A percentile compares a stretch with the other conserved stretches of the same genome.
These are phyloP conservation scores for Sodiomyces alkalinus DNA, from an alignment of 2,329 filamentous ascomycete genomes.

Conservation along the genomic window DNA sequence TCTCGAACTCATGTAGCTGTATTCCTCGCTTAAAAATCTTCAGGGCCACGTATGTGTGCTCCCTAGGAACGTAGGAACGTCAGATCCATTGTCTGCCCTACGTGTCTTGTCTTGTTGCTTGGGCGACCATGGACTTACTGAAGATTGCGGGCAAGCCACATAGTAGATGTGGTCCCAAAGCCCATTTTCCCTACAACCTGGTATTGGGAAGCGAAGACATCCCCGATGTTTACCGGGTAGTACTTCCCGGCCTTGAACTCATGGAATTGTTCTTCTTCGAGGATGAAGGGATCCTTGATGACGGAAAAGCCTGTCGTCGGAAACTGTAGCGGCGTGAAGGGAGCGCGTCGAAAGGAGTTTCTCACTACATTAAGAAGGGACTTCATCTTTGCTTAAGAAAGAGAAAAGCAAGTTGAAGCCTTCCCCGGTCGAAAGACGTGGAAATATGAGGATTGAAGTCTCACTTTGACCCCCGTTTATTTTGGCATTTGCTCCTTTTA, in stretches of 20 bases:
- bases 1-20: constrained; percentile 20
- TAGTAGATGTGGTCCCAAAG: constrained; percentile 22
- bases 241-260: constrained; percentile 9
- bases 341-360: not conserved
- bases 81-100: no score
- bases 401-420: no score
- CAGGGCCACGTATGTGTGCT: constrained; percentile 16
- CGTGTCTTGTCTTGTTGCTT: no score
- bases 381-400: no score
- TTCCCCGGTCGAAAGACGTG: no score
- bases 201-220: constrained; percentile 15
- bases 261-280: constrained; percentile 10
- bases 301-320: not conserved
- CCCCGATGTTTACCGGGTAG: constrained; percentile 11
- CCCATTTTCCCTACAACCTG: constrained; percentile 24
- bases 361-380: no score
- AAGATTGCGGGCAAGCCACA: constrained; percentile 22
- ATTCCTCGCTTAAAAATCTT: constrained; percentile 14
- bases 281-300: not conserved
- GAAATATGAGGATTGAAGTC: no score
- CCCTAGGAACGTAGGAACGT: constrained; percentile 4
- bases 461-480: no score
- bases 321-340: not conserved
- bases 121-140: constrained; percentile 7
- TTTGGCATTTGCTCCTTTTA: no score